Percentiles rank a stretch among this genome's conserved stretches.
These are phyloP conservation scores for Leptographium flavum DNA, from an alignment of 2,329 filamentous ascomycete genomes.

Conservation along the genomic window DNA sequence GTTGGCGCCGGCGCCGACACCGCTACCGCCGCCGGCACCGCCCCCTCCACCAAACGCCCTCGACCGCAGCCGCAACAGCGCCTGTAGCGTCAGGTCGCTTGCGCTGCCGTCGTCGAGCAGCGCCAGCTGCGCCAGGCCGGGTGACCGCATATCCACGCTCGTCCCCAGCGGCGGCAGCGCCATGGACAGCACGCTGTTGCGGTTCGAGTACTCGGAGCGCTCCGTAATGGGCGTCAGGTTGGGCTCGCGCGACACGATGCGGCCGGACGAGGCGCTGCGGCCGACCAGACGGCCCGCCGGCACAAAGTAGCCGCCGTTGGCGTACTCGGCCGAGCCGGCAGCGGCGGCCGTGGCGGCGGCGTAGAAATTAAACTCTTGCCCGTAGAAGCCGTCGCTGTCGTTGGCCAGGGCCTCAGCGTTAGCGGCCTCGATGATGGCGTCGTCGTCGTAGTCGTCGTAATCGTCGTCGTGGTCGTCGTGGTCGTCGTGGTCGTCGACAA, in stretches of 20 bases:
- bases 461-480: conserved; percentile 36
- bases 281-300: conserved; percentile 49
- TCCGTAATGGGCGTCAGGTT: conserved; percentile 95
- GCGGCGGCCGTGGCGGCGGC: conserved; percentile 20
- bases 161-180: conserved; percentile 31
- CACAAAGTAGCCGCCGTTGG: conserved; percentile 82
- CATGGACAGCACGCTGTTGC: conserved; percentile 77
- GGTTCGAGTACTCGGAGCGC: conserved; percentile 86
- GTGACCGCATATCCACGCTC: conserved; percentile 43
- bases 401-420: conserved; percentile 88
- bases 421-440: conserved; percentile 84
- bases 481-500: conserved; percentile 13
- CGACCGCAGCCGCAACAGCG: conserved; percentile 57
- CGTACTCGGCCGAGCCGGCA: conserved; percentile 41
- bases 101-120: conserved; percentile 41
- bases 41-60: conserved; percentile 63
- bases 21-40: too few species aligned
- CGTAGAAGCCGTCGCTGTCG: conserved; percentile 88
- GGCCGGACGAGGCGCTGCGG: conserved; percentile 59
- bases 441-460: conserved; percentile 62
- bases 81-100: conserved; percentile 56
- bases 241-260: conserved; percentile 64
- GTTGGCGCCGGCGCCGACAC: too few species aligned
- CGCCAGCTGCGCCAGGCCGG: conserved; percentile 65
- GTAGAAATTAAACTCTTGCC: conserved; percentile 94